These are phyloP conservation scores for Gillenia trifoliata DNA, from an alignment of 306 rosid species.

Conservation along the genomic window DNA sequence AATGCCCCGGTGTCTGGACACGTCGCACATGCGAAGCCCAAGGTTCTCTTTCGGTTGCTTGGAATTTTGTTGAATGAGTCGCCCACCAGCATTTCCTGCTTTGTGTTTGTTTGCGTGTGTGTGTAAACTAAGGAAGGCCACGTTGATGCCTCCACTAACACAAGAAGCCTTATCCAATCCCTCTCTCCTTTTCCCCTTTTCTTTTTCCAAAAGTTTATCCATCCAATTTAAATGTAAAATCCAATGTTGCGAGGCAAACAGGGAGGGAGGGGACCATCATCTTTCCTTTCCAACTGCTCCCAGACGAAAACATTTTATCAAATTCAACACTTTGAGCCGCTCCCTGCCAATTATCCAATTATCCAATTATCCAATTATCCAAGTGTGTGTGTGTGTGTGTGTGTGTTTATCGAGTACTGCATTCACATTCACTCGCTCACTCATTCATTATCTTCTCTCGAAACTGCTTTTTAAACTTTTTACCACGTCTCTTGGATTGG, in stretches of 20 bases:
- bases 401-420: no score
- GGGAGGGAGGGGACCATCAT: background rate
- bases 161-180: background rate
- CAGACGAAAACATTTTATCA: no score
- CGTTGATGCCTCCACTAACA: constrained; percentile 3
- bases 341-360: no score
- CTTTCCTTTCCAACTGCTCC: background rate
- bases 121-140: background rate
- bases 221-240: background rate
- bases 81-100: background rate
- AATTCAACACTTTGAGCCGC: no score
- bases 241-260: background rate
- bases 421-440: background rate
- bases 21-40: no score
- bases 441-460: background rate
- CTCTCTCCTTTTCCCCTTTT: background rate
- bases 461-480: no score
- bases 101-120: background rate
- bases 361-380: no score
- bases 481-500: background rate
- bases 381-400: no score
- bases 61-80: background rate
- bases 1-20: no score
- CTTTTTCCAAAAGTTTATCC: background rate
- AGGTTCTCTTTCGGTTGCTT: background rate